Evolutionary conservation across 2,329 filamentous ascomycete species (phyloP), one percentile per base, ranked within the genome.

Genomic region (Fusarium sp.): DNA sequence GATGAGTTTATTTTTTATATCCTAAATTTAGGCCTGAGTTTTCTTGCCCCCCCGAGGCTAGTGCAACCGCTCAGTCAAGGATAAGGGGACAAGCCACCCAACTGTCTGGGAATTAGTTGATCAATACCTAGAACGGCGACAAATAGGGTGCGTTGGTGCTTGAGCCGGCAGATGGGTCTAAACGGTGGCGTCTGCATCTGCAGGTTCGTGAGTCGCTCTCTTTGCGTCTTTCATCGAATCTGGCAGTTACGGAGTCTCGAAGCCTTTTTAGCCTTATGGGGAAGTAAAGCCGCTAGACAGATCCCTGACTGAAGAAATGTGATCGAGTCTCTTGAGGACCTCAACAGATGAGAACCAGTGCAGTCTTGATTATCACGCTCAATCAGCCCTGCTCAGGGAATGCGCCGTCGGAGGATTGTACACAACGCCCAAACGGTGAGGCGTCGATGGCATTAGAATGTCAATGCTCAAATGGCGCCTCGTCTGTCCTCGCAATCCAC

Each of bases 101-200:
- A 59, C 54, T 70, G 45, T 59, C 68, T 72, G 65, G 68, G 62
- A 72, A 44, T 41, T 70, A 42, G 65, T 55, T 61, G 75, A 76
- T 75, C 75, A 74, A 51, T 75, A 71, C 70, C 71, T 53, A 65
- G 67, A 75, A 73, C 48, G 55, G 73, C 65, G 67, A 71, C 59
- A 63, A 77, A 76, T 72, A 61, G 65, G 67, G 33, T 60, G 53
- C 33, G 33, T 44, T 58, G 44, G 54, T 26, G 55, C 60, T 54
- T 55, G 69, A 58, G 61, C 69, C 65, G 39, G 54, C 57, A 64
- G 48, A 75, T 59, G 54, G 66, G 60, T 57, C 73, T 58, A 42
- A 61, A 63, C 55, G 48, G 68, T 75, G 73, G 73, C 73, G 73
- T 72, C 61, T 70, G 47, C 73, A 60, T 39, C 62, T 70, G 61